Conservation (phyloP, 768 basidiomycete genomes). For the Xerocomus brunneocitrinus region DNA sequence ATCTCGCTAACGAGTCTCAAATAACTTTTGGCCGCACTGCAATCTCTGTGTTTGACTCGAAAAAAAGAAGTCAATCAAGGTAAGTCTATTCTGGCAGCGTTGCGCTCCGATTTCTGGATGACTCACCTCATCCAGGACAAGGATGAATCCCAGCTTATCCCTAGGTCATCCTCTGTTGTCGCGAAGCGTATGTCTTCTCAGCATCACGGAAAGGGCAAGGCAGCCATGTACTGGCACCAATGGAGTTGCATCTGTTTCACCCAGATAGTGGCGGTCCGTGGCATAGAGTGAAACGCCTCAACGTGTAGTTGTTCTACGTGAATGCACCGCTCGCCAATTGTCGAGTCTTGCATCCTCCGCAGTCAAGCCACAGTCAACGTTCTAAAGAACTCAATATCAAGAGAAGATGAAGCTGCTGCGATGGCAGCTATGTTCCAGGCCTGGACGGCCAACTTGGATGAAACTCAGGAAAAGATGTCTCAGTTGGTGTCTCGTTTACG, state of each 20-base stretch:
- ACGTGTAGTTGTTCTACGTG: conserved; percentile 42
- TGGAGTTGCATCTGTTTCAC: conserved; percentile 36
- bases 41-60: no score
- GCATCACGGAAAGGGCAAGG: no score
- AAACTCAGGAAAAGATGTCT: conserved; percentile 99
- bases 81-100: no score
- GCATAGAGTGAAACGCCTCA: conserved; percentile 84
- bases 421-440: conserved; percentile 99
- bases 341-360: conserved; percentile 28
- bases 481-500: conserved; percentile 78
- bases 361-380: conserved; percentile 32
- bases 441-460: conserved; percentile 93
- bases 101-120: no score
- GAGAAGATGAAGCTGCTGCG: conserved; percentile 86
- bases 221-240: conserved; percentile 33
- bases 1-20: no score
- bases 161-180: no score
- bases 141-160: no score
- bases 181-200: no score
- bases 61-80: no score
- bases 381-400: conserved; percentile 42
- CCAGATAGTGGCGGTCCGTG: conserved; percentile 43
- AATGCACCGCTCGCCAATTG: conserved; percentile 14
- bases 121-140: no score
- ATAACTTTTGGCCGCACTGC: no score